phyloP scores from a whole-genome alignment of 192 early-diverging fungal species.

The Piromyces sp. region DNA sequence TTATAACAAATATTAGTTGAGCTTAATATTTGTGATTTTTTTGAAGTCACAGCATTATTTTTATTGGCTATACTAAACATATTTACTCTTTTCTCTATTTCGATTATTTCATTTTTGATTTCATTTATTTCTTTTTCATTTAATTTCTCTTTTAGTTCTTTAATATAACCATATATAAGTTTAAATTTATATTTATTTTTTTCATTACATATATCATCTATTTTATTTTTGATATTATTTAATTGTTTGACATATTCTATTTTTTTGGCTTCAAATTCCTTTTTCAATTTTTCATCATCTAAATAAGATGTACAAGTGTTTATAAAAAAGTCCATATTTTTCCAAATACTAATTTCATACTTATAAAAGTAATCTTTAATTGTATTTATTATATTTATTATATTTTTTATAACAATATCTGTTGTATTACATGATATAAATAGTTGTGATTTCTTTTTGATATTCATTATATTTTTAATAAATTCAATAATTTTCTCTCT shows the following conservation, averaged over 20 bases:
- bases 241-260: neutral
- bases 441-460: neutral
- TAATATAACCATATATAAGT: neutral
- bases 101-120: neutral
- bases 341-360: neutral
- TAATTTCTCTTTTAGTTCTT: neutral
- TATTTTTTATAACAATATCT: neutral
- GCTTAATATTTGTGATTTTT: neutral
- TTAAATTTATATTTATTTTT: neutral
- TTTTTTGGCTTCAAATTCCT: neutral
- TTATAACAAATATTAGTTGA: too few relatives aligned
- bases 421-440: neutral
- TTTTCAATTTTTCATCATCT: neutral
- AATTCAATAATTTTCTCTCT: neutral
- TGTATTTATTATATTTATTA: neutral
- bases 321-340: neutral
- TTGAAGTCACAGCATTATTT: neutral
- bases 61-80: neutral
- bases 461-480: neutral
- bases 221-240: neutral
- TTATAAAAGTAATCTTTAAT: neutral
- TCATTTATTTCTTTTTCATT: neutral
- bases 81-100: neutral
- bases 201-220: neutral
- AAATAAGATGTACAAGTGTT: neutral